Conservation (phyloP, 106 monocot species). For the Acorus calamus region DNA sequence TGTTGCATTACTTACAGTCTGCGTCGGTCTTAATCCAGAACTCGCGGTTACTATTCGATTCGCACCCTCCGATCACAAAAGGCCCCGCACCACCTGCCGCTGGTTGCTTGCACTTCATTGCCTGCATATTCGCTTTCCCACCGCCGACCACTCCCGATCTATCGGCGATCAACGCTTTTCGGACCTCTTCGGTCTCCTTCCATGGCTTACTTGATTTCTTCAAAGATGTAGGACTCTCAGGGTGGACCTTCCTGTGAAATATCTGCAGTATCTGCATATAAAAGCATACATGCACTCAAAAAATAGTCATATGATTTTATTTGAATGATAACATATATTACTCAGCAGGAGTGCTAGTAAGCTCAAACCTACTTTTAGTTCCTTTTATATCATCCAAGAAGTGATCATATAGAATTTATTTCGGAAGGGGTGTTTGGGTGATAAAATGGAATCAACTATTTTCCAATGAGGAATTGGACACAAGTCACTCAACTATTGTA, state of each 20-base stretch:
- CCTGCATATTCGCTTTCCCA: constrained; percentile 6
- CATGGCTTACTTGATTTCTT: constrained; percentile 25
- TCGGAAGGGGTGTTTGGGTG: too few species aligned
- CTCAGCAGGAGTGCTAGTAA: too few species aligned
- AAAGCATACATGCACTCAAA: too few species aligned
- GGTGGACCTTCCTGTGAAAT: constrained; percentile 71
- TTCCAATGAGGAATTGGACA: too few species aligned
- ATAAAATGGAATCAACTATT: too few species aligned
- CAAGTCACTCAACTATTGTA: too few species aligned
- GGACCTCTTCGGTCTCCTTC: constrained; percentile 1
- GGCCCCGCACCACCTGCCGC: neutral
- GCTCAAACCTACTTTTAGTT: too few species aligned
- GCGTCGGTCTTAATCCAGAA: constrained; percentile 83
- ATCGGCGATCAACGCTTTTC: neutral
- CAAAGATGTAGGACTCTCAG: constrained; percentile 22
- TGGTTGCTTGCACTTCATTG: constrained; percentile 12
- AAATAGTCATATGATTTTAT: too few species aligned
- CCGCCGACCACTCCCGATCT: neutral
- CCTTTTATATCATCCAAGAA: too few species aligned
- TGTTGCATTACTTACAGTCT: constrained; percentile 48
- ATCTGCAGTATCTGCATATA: constrained; percentile 61
- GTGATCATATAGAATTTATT: too few species aligned
- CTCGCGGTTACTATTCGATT: constrained; percentile 28
- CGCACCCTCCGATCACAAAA: constrained; percentile 1
- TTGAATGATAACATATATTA: too few species aligned